Base-by-base conservation (phyloP, 2,329 filamentous ascomycete genomes). In the Neurospora crassa region DNA sequence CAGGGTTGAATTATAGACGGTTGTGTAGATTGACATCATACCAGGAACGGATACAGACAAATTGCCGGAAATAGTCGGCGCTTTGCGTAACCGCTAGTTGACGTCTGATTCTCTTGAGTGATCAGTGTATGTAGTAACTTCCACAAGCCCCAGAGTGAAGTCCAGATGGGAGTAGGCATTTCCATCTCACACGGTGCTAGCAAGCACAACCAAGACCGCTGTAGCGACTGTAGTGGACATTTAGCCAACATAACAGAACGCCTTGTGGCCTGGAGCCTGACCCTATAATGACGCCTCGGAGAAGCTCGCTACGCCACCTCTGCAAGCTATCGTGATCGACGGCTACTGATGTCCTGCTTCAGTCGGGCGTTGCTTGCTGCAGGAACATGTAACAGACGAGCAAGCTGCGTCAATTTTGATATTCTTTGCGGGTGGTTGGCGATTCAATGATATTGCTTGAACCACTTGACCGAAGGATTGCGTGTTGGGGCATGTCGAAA, bases 81-180 rank as follows among this genome's bases (percentile, higher is more conserved):
- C 76, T 74, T 72, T 77, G 76, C 73, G 76, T 76, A 77, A 77
- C 76, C 53, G 69, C 69, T 41, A 72, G 69, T 67, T 67, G 53
- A 67, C 40, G n/a, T 68, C 37, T 70, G 69, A 8, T 70, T 63
- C 69, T 67, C 24, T 63, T 34, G 53, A n/a, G 53, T 63, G 10
- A 37, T 16, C 53, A 63, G 34, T 29, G 7, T 0, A 29, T 29
- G 29, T 34, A n/a, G 3, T 63, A 16, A 53, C 24, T 63, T 20
- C 20, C 53, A 70, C 69, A 67, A 59, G 24, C 29, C 24, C 29
- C 24, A 63, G 47, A 63, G 29, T 63, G 53, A 63, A 63, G 53
- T 24, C 24, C 29, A 63, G 16, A 18, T 63, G 14, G 29, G n/a
- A 18, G 29, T 63, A 63, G 24, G 14, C 6, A 63, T 37, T 63